Conservation (phyloP, 768 basidiomycete species). For the Holtermanniella nyarrowii region DNA sequence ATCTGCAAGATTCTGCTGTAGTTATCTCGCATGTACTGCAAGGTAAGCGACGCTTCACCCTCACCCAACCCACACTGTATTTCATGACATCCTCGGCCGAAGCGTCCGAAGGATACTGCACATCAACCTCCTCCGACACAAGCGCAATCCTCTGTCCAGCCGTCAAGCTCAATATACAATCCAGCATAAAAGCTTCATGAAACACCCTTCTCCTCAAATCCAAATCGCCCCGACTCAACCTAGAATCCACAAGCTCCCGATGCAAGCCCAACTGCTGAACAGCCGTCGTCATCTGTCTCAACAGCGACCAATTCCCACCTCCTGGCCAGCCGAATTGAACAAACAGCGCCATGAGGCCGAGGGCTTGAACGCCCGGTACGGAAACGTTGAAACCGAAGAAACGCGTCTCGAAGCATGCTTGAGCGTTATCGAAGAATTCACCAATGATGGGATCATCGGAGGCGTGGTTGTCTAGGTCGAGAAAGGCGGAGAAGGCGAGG, state of each 20-base stretch:
- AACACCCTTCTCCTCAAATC: constrained; percentile 29
- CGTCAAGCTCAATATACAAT: constrained; percentile 30
- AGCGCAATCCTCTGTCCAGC: constrained; percentile 29
- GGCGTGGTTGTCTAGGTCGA: constrained; percentile 12
- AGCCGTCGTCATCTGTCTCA: constrained; percentile 27
- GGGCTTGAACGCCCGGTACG: constrained; percentile 32
- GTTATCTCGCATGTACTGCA: constrained; percentile 20
- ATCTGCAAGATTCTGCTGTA: constrained; percentile 28
- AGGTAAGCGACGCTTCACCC: background rate
- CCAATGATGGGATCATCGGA: constrained; percentile 19
- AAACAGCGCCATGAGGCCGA: constrained; percentile 25
- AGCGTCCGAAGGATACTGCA: constrained; percentile 14
- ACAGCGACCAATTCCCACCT: constrained; percentile 5
- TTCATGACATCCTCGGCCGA: constrained; percentile 9
- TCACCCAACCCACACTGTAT: constrained; percentile 7
- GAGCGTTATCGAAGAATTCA: constrained; percentile 26
- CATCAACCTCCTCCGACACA: constrained; percentile 22
- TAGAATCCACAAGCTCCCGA: constrained; percentile 21
- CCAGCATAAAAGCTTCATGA: constrained; percentile 26
- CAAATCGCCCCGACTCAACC: constrained; percentile 21
- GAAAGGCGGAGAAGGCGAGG: constrained; percentile 23
- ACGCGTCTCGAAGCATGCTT: constrained; percentile 30
- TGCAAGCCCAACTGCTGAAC: constrained; percentile 23
- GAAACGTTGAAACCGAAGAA: constrained; percentile 28
- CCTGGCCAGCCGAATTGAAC: constrained; percentile 34